Evolutionary conservation across 177 flowering plant genomes (phyloP), one percentile per base, ranked within the genome.

Genomic region (Vitis hybrid): DNA sequence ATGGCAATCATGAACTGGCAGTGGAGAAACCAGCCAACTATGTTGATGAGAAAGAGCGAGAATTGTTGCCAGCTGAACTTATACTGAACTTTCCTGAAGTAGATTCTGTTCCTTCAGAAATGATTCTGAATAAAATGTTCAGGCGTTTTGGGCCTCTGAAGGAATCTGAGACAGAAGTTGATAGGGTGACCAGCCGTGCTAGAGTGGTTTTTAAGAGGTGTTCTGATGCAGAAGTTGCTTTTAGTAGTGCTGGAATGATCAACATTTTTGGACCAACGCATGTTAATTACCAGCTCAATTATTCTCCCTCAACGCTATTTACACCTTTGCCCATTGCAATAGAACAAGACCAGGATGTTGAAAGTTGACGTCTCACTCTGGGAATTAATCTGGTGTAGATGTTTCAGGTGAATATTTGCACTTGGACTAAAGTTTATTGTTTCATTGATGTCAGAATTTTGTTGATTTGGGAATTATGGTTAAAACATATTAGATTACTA

Each of bases 211-310:
- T 82, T 56, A 84, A 77, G 79, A 78, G 59, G 60, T 62, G 77
- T 67, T 69, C 81, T 32, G 87, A 84, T 70, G 87, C 87, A 5
- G 84, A 84, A 73, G 82, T 79, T 59, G 87, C 87, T 59, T 75
- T 32, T 45, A 79, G 66, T 7, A 84, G 87, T 70, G 81, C 83
- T 50, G 72, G 65, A 40, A 80, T 63, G 64, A 82, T 84, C 74
- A 77, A 75, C 34, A 78, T 84, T 45, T 78, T 82, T 65, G 87
- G 87, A 45, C 40, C 77, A 51, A 61, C 67, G n/a, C 69, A 62
- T 67, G 85, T 84, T 19, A 80, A 71, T 71, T 84, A 84, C 70
- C 76, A 82, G 69, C 73, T 84, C 45, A 77, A 68, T 61, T 82
- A 74, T 62, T 50, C 82, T 59, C 78, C 81, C 5, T 66, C 78